Conservation (phyloP, 2,329 filamentous ascomycete genomes). For the Fusarium nygamai region DNA sequence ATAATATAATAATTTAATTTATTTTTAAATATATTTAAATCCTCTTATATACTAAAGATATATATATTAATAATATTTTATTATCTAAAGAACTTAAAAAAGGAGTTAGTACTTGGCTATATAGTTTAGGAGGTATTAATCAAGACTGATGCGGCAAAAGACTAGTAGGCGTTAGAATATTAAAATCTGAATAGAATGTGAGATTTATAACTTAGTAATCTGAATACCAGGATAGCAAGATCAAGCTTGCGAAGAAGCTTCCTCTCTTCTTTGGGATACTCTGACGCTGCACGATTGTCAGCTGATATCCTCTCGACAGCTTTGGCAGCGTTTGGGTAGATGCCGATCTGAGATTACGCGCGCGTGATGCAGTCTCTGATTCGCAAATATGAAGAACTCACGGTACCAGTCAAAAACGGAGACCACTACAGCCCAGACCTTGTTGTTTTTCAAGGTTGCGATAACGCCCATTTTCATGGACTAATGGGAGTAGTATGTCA, state of each 20-base stretch:
- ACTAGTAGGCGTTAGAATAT: neutral
- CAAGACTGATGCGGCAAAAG: neutral
- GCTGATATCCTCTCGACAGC: neutral
- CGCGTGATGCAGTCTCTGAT: no score
- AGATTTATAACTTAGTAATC: neutral
- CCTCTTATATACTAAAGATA: neutral
- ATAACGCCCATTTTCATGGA: neutral
- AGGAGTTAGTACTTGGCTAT: neutral
- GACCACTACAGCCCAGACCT: neutral
- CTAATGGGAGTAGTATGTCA: neutral
- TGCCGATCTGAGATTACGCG: no score
- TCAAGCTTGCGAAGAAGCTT: conserved; percentile 1
- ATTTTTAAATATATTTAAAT: neutral
- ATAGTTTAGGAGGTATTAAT: fast-evolving
- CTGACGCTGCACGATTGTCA: neutral
- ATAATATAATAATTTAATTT: conserved; percentile 6
- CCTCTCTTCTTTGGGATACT: neutral
- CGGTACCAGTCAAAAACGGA: conserved; percentile 8
- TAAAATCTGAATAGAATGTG: fast-evolving
- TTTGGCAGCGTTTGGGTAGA: no score
- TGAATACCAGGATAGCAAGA: neutral
- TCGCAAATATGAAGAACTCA: neutral
- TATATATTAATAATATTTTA: conserved; percentile 7
- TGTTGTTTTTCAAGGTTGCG: neutral
- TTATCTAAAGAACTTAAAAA: neutral